These are phyloP conservation scores for Geoglossum cookeanum DNA, from an alignment of 2,329 filamentous ascomycete species.

Conservation along the genomic window DNA sequence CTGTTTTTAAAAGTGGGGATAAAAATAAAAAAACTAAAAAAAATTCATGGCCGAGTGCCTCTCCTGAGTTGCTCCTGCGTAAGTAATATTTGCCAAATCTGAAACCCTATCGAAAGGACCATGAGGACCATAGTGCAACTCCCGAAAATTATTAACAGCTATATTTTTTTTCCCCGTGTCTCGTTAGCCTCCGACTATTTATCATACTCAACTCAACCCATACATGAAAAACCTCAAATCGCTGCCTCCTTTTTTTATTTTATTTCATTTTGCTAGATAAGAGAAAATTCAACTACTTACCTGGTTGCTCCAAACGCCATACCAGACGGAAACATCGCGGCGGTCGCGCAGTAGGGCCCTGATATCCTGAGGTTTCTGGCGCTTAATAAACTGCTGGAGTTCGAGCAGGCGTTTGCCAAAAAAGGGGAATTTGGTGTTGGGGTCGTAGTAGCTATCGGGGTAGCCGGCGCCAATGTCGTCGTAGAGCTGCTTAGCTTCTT, in stretches of 20 bases:
- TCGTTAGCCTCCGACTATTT: too few species aligned
- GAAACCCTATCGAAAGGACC: not conserved
- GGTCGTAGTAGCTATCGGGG: conserved; percentile 1
- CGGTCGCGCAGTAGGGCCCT: not conserved
- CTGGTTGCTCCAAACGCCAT: not conserved
- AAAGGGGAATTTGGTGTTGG: conserved; percentile 8
- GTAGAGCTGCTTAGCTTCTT: conserved; percentile 6
- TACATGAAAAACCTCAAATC: too few species aligned
- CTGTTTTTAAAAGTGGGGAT: too few species aligned
- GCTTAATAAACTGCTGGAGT: not conserved
- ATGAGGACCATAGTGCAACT: not conserved
- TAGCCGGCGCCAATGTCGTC: conserved; percentile 7
- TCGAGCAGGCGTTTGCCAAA: not conserved
- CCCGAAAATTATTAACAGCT: not conserved
- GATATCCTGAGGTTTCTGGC: not conserved
- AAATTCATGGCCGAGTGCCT: not conserved
- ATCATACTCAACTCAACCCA: too few species aligned
- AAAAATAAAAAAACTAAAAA: not conserved
- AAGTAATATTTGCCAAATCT: not conserved
- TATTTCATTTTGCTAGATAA: too few species aligned
- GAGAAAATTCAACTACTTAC: not conserved
- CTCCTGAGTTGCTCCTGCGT: not conserved
- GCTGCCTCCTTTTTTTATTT: too few species aligned
- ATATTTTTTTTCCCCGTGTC: not conserved
- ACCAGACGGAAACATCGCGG: not conserved